These are phyloP conservation scores for Powellomyces hirtus DNA, from an alignment of 192 early-diverging fungal species.

Conservation along the genomic window DNA sequence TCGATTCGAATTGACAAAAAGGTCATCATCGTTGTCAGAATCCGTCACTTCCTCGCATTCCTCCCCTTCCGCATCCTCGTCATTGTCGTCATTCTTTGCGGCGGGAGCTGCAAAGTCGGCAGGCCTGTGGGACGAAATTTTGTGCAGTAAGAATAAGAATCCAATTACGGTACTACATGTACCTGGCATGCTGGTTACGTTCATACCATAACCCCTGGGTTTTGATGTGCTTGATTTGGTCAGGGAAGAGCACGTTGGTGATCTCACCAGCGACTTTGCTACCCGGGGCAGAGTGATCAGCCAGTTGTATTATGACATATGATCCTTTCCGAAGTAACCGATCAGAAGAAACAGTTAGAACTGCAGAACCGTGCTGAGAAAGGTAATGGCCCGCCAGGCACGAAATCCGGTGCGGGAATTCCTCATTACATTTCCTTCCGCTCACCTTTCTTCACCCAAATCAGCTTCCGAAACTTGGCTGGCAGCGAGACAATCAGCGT, in stretches of 20 bases:
- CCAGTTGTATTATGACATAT: conserved; percentile 66
- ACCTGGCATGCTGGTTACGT: no score
- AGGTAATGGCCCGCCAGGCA: no score
- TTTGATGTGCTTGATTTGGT: conserved; percentile 71
- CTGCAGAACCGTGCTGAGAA: no score
- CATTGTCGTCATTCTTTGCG: background rate
- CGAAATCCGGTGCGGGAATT: no score
- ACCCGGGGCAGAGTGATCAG: conserved; percentile 41
- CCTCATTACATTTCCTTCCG: conserved; percentile 1
- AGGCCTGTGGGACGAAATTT: no score
- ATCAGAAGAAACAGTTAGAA: no score
- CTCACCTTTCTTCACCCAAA: conserved; percentile 82
- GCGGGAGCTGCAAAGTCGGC: background rate
- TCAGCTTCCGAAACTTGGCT: conserved; percentile 72
- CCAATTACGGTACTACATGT: no score
- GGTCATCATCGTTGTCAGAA: conserved; percentile 48
- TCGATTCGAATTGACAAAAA: conserved; percentile 64
- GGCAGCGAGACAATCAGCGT: conserved; percentile 69
- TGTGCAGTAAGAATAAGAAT: no score
- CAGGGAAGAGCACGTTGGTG: conserved; percentile 66
- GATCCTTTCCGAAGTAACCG: no score
- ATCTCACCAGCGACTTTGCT: conserved; percentile 78
- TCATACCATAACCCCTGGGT: conserved; percentile 56
- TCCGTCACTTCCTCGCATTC: background rate
- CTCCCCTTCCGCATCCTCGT: conserved; percentile 19